Conservation (phyloP, 1,284 basidiomycete species). For the Leccinum pseudoinsigne region DNA sequence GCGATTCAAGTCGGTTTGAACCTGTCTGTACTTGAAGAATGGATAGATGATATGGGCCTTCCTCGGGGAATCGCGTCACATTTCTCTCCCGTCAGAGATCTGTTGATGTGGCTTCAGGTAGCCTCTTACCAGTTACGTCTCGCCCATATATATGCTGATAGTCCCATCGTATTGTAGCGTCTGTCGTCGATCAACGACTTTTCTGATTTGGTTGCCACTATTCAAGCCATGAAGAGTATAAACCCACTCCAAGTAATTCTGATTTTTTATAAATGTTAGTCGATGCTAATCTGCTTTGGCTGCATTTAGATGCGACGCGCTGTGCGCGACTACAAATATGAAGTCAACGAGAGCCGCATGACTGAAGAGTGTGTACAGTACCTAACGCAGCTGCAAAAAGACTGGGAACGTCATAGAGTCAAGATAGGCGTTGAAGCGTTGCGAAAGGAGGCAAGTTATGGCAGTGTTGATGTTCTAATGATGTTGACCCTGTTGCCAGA, state of each 20-base stretch:
- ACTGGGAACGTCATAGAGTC: conserved; percentile 91
- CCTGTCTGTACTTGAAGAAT: conserved; percentile 85
- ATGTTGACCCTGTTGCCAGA: conserved; percentile 39
- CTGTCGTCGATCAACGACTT: conserved; percentile 87
- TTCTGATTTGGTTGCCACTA: conserved; percentile 84
- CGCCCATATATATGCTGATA: conserved; percentile 12
- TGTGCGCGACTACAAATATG: conserved; percentile 92
- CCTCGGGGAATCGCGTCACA: conserved; percentile 81
- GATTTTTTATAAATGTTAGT: conserved; percentile 1
- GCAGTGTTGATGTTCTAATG: not conserved
- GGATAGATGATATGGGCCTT: conserved; percentile 82
- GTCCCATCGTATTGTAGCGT: conserved; percentile 51
- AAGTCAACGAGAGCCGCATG: conserved; percentile 91
- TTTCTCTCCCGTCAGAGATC: conserved; percentile 82
- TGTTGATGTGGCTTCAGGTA: conserved; percentile 88
- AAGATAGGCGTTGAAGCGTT: conserved; percentile 79
- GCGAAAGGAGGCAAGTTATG: conserved; percentile 64
- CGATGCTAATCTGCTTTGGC: conserved; percentile 2
- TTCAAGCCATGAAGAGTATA: conserved; percentile 83
- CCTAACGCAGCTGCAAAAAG: conserved; percentile 89
- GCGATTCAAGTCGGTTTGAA: conserved; percentile 94
- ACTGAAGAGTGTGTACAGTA: conserved; percentile 95
- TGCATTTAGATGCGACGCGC: conserved; percentile 79
- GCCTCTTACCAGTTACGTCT: conserved; percentile 16
- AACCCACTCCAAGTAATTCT: conserved; percentile 83